Conservation (phyloP, 495 filamentous ascomycete genomes). For the Penicillium ucsense region DNA sequence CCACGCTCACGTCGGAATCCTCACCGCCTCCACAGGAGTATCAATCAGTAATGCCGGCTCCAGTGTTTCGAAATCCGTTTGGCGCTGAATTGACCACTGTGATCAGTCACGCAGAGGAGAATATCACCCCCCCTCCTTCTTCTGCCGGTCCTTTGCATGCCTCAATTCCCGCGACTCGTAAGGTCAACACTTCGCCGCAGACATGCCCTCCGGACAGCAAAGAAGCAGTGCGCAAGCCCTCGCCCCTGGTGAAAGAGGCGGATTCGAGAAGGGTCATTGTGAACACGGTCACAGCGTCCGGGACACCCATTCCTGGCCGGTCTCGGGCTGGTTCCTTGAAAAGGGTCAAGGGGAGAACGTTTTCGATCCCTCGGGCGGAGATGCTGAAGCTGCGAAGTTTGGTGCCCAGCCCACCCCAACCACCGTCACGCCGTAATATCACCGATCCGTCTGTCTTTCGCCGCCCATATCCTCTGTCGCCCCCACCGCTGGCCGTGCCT, state of each 20-base stretch:
- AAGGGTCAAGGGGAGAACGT: conserved; percentile 27
- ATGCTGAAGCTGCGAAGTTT: conserved; percentile 17
- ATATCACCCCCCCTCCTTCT: not conserved
- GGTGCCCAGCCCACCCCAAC: conserved; percentile 12
- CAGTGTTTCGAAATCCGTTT: conserved; percentile 32
- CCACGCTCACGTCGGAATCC: conserved; percentile 19
- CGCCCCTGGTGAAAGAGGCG: conserved; percentile 16
- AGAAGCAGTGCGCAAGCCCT: conserved; percentile 10
- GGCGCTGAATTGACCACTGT: conserved; percentile 1
- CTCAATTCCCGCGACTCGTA: not conserved
- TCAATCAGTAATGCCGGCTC: conserved; percentile 5
- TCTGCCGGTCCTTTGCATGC: not conserved
- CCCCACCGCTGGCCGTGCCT: conserved; percentile 8
- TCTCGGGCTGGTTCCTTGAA: conserved; percentile 21
- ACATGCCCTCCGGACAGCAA: not conserved
- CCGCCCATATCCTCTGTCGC: conserved; percentile 19
- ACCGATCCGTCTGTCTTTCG: conserved; percentile 33
- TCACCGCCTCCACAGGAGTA: not conserved
- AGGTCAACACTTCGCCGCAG: not conserved
- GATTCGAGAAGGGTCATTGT: conserved; percentile 17
- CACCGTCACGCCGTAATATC: conserved; percentile 28
- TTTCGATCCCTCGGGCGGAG: conserved; percentile 21
- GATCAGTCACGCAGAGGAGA: not conserved
- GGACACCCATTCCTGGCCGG: conserved; percentile 10
- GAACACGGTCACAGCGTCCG: conserved; percentile 15